These are phyloP conservation scores for Calocera viscosa DNA, from an alignment of 768 basidiomycete genomes.

Conservation along the genomic window DNA sequence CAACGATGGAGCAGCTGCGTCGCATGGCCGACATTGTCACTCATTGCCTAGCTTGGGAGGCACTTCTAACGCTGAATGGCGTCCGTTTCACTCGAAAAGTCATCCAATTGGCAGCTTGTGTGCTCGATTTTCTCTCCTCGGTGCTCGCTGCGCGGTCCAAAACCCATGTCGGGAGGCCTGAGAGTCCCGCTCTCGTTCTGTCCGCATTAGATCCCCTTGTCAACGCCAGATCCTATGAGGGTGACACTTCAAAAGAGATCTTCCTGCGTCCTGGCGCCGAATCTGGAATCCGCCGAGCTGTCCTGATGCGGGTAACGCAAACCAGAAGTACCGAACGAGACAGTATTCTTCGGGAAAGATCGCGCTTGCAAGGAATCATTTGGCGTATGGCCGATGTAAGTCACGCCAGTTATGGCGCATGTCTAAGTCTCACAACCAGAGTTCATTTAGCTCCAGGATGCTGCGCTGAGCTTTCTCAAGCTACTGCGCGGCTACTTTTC, in stretches of 20 bases:
- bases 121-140: background rate
- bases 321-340: conserved; percentile 37
- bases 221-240: conserved; percentile 26
- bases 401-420: conserved; percentile 8
- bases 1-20: conserved; percentile 52
- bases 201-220: conserved; percentile 55
- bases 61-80: conserved; percentile 52
- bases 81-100: conserved; percentile 45
- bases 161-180: conserved; percentile 35
- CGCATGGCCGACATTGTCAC: conserved; percentile 58
- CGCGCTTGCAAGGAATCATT: conserved; percentile 41
- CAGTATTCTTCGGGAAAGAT: conserved; percentile 12
- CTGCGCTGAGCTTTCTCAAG: conserved; percentile 26
- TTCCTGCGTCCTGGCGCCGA: background rate
- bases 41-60: conserved; percentile 55
- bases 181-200: conserved; percentile 55
- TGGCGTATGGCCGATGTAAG: conserved; percentile 63
- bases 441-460: conserved; percentile 41
- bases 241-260: background rate
- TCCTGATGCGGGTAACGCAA: conserved; percentile 53
- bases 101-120: conserved; percentile 49
- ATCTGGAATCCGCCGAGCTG: conserved; percentile 27
- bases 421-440: background rate
- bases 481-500: conserved; percentile 34
- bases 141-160: background rate